These are phyloP conservation scores for Mycena alexandri DNA, from an alignment of 768 basidiomycete genomes.

Conservation along the genomic window DNA sequence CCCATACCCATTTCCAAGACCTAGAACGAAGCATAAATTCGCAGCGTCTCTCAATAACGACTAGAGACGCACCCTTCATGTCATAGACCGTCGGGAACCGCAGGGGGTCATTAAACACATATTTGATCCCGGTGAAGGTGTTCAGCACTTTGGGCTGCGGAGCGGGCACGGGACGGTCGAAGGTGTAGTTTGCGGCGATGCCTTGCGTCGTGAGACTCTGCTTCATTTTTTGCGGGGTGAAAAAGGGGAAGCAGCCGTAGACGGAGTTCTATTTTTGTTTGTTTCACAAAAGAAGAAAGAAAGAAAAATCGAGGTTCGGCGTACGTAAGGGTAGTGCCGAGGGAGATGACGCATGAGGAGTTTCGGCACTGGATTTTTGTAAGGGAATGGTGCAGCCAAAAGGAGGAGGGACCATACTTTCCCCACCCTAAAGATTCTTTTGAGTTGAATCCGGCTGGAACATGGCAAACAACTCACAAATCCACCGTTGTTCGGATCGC, in stretches of 20 bases:
- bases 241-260: conserved; percentile 77
- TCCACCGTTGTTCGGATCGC: conserved; percentile 57
- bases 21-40: background rate
- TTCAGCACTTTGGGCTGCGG: conserved; percentile 48
- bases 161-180: conserved; percentile 52
- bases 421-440: conserved; percentile 41
- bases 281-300: background rate
- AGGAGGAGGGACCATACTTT: conserved; percentile 40
- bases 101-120: conserved; percentile 47
- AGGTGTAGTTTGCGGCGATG: conserved; percentile 54
- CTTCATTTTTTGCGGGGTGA: conserved; percentile 63
- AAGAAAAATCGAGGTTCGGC: conserved; percentile 45
- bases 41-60: background rate
- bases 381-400: background rate
- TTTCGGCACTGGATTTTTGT: conserved; percentile 51
- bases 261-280: conserved; percentile 55
- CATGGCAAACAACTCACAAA: conserved; percentile 24
- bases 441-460: background rate
- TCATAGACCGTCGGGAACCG: conserved; percentile 49
- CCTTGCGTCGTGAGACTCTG: conserved; percentile 55
- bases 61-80: conserved; percentile 34
- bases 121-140: conserved; percentile 48
- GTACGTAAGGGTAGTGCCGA: conserved; percentile 54
- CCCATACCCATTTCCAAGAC: conserved; percentile 45
- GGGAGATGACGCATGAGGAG: conserved; percentile 61